Percentiles rank a stretch among this genome's conserved stretches.
phyloP scores from a whole-genome alignment of 1,284 basidiomycete species.

The Moniliella sp. region DNA sequence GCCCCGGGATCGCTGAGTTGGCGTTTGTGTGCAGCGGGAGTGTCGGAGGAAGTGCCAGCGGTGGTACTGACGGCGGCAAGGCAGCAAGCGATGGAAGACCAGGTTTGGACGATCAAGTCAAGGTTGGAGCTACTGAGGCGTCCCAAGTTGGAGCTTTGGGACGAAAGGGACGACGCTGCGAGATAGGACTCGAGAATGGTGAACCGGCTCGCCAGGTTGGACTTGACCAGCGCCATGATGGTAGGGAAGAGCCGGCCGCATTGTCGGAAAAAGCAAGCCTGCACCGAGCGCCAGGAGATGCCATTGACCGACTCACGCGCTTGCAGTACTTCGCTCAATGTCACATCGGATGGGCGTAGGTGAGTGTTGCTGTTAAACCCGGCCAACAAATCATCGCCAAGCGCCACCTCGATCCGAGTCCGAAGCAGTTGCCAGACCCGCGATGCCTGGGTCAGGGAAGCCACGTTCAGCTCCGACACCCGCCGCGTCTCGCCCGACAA shows the following conservation, averaged over 20 bases:
- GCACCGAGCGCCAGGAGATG: neutral
- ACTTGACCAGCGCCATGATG: neutral
- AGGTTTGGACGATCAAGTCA: neutral
- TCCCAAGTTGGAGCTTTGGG: too few species aligned
- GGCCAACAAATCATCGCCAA: neutral
- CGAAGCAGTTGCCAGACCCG: neutral
- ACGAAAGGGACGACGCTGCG: too few species aligned
- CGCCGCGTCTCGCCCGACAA: neutral
- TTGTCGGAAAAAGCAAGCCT: neutral
- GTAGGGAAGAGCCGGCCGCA: neutral
- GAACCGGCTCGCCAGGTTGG: conserved; percentile 44
- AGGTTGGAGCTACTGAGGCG: too few species aligned
- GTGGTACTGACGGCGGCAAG: neutral
- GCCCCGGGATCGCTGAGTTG: neutral
- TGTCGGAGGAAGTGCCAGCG: neutral
- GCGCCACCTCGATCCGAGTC: neutral
- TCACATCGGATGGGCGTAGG: neutral
- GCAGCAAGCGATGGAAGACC: neutral
- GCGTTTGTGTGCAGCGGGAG: neutral
- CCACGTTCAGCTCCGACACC: neutral
- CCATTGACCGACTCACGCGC: neutral
- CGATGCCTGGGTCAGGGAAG: neutral
- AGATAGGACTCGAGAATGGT: conserved; percentile 39
- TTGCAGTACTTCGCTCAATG: neutral
- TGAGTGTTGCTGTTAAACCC: neutral